phyloP scores from a whole-genome alignment of 1,139 yeast genomes.

The Yamadazyma trypodendri region DNA sequence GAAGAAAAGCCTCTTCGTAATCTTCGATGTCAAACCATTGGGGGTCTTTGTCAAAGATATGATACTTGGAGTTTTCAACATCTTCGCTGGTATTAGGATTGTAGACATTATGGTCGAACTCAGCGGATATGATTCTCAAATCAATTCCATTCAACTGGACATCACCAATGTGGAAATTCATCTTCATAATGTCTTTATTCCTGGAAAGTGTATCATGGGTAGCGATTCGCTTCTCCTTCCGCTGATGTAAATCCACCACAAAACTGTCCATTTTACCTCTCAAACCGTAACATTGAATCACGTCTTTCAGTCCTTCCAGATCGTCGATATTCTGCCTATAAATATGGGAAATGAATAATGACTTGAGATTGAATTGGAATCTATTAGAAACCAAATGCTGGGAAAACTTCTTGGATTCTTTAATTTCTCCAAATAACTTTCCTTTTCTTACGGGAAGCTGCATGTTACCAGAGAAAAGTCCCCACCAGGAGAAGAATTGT shows the following conservation, averaged over 20 bases:
- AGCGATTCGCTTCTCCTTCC: conserved; percentile 37
- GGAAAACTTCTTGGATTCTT: conserved; percentile 39
- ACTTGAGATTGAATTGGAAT: conserved; percentile 38
- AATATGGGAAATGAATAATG: conserved; percentile 42
- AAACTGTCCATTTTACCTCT: conserved; percentile 42
- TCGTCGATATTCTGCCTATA: conserved; percentile 27
- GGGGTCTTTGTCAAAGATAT: conserved; percentile 33
- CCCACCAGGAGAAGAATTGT: conserved; percentile 49
- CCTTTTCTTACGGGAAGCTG: conserved; percentile 44
- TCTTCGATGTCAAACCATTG: conserved; percentile 46
- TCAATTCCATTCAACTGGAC: conserved; percentile 42
- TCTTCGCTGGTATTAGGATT: conserved; percentile 8
- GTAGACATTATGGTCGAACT: conserved; percentile 31
- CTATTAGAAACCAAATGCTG: conserved; percentile 43
- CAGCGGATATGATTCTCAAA: conserved; percentile 34
- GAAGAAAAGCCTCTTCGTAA: conserved; percentile 39
- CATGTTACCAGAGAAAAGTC: conserved; percentile 42
- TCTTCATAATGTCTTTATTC: conserved; percentile 35
- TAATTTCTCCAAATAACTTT: conserved; percentile 36
- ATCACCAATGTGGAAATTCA: conserved; percentile 47
- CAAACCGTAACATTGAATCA: conserved; percentile 38
- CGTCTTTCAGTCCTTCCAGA: conserved; percentile 8
- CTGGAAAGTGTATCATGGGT: conserved; percentile 32
- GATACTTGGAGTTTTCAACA: conserved; percentile 18
- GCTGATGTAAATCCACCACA: conserved; percentile 46